Percentiles rank a stretch among this genome's conserved stretches.
phyloP scores from a whole-genome alignment of 2,329 filamentous ascomycete species.

The Exophiala dermatitidis region DNA sequence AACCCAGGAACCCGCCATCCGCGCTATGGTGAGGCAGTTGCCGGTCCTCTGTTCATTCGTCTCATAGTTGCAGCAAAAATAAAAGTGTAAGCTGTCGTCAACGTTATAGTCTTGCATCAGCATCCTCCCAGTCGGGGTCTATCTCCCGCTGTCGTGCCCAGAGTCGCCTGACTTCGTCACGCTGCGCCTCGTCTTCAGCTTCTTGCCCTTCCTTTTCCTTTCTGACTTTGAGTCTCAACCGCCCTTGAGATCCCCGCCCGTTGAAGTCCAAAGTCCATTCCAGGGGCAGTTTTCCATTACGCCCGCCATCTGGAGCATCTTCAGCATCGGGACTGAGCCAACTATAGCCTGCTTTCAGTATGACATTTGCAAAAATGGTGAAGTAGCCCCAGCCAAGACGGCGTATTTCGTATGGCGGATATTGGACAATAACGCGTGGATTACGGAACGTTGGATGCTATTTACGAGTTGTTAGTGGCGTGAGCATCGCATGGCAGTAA shows the following conservation, averaged over 20 bases:
- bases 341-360: slow-evolving; percentile 23
- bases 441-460: slow-evolving; percentile 25
- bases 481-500: not conserved
- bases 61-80: not conserved
- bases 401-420: slow-evolving; percentile 22
- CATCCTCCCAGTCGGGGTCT: slow-evolving; percentile 18
- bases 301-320: slow-evolving; percentile 19
- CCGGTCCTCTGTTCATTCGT: too few species aligned
- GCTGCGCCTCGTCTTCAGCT: slow-evolving; percentile 16
- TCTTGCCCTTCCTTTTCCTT: slow-evolving; percentile 25
- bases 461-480: not conserved
- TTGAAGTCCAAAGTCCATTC: slow-evolving; percentile 25
- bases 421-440: slow-evolving; percentile 15
- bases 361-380: slow-evolving; percentile 20
- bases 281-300: slow-evolving; percentile 21
- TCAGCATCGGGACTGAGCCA: slow-evolving; percentile 23
- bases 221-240: slow-evolving; percentile 21
- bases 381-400: slow-evolving; percentile 25
- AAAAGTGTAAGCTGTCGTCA: not conserved
- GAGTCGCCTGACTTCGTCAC: slow-evolving; percentile 12
- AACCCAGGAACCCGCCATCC: too few species aligned
- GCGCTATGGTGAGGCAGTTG: too few species aligned
- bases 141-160: slow-evolving; percentile 13
- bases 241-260: slow-evolving; percentile 21
- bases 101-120: not conserved